Percentiles rank a stretch among this genome's conserved stretches.
phyloP scores from a whole-genome alignment of 495 filamentous ascomycete genomes.

The Talaromyces proteolyticus region DNA sequence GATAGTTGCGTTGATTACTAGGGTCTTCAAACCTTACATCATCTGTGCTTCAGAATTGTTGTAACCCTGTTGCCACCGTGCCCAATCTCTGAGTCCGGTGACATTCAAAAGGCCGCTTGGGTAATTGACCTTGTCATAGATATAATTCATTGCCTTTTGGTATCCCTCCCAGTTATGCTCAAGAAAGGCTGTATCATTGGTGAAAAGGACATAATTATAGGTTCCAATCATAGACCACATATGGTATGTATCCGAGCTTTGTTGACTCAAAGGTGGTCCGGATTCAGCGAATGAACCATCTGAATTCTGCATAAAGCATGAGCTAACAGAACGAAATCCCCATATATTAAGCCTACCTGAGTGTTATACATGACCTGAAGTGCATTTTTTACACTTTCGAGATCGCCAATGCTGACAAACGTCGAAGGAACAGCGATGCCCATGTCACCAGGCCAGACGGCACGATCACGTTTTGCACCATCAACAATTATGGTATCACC shows the following conservation, averaged over 20 bases:
- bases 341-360: constrained; percentile 29
- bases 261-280: constrained; percentile 51
- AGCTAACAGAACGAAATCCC: neutral
- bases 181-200: constrained; percentile 47
- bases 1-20: neutral
- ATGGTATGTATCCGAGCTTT: constrained; percentile 56
- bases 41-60: constrained; percentile 53
- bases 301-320: constrained; percentile 11
- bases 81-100: constrained; percentile 52
- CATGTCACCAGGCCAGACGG: constrained; percentile 59
- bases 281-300: constrained; percentile 51
- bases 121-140: constrained; percentile 44
- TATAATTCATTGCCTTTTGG: constrained; percentile 46
- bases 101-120: constrained; percentile 48
- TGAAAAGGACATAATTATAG: constrained; percentile 56
- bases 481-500: constrained; percentile 49
- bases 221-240: constrained; percentile 60
- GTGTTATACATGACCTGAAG: constrained; percentile 55
- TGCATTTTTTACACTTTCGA: constrained; percentile 56
- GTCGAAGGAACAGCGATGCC: constrained; percentile 50
- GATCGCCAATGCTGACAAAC: constrained; percentile 53
- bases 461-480: constrained; percentile 54
- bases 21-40: constrained; percentile 24
- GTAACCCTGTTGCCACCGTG: constrained; percentile 44
- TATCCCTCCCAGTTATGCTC: constrained; percentile 44